Evolutionary conservation across 495 filamentous ascomycete species (phyloP).

Genomic region (Lasiosphaeria hispida): DNA sequence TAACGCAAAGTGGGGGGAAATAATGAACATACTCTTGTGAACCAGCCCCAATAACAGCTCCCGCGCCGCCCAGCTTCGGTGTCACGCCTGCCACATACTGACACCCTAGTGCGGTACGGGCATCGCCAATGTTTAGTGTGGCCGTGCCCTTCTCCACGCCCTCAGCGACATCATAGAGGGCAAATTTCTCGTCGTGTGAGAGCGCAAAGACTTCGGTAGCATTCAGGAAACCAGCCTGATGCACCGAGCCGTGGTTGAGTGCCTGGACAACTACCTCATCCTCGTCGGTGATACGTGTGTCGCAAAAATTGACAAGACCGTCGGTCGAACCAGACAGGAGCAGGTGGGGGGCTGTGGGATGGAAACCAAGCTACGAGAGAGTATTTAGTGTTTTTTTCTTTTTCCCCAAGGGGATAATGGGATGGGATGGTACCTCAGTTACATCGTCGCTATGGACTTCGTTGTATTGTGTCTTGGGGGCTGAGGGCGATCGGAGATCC

Average conservation of each 20-base stretch:
- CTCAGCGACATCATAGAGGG: constrained; percentile 67
- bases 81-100: constrained; percentile 81
- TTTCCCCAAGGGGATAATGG: not conserved
- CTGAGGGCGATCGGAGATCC: constrained; percentile 61
- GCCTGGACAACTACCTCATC: constrained; percentile 84
- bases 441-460: constrained; percentile 93
- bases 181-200: constrained; percentile 78
- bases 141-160: constrained; percentile 51
- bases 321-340: constrained; percentile 91
- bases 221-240: constrained; percentile 77
- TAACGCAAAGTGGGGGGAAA: not conserved
- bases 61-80: constrained; percentile 51
- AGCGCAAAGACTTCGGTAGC: constrained; percentile 67
- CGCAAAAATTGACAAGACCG: constrained; percentile 81
- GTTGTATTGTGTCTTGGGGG: constrained; percentile 60
- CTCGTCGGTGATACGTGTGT: constrained; percentile 71
- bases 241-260: constrained; percentile 85
- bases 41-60: constrained; percentile 60
- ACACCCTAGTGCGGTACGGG: constrained; percentile 66
- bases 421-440: constrained; percentile 57
- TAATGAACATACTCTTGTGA: constrained; percentile 50
- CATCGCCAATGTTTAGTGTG: constrained; percentile 69
- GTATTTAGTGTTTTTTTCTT: not conserved
- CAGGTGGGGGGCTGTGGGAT: constrained; percentile 59
- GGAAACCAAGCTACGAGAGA: constrained; percentile 61